Evolutionary conservation across 2,329 filamentous ascomycete species (phyloP), one percentile per base, ranked within the genome.

Genomic region (Alternaria ventricosa): DNA sequence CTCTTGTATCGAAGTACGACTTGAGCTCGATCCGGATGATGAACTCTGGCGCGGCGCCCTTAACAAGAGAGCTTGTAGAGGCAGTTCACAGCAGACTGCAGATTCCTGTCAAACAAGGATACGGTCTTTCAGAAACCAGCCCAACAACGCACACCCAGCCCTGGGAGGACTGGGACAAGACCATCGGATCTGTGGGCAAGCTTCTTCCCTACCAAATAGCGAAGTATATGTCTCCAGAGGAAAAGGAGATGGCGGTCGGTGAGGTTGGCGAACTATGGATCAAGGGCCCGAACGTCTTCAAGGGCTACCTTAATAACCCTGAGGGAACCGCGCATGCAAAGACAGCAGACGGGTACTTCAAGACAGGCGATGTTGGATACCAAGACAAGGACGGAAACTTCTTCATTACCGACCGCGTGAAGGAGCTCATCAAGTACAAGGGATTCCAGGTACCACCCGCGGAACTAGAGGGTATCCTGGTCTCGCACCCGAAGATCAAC

Each of bases 51-150:
- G 95, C 94, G 0, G 94, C 95, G 1, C 95, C 95, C 0, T 83
- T 97, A 44, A 95, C 93, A 0, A 83, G 85, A 30, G 93, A 97
- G 66, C 86, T 98, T 3, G 91, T 95, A 1, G 88, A 93, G 59
- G 87, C 88, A 9, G 87, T 96, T 4, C 92, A 92, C 84, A 80
- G 87, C 20, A 88, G 94, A 8, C 87, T 96, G 62, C 89, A 89
- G 55, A 85, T 96, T 20, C 90, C 90, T 3, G 89, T 97, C 64
- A 97, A 97, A 84, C 95, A 98, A 81, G 94, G 92, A 18, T 98
- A 97, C 75, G 95, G 95, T 0, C 85, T 98, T 6, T 93, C 90
- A 6, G 95, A 98, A 82, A 96, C 93, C 13, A 90, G 90, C 25
- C 94, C 94, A 0, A 91, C 89, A 1, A 92, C 92, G 0, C 90